phyloP scores from a whole-genome alignment of 352 stramenopile species.

The Phytopythium mirpurense region DNA sequence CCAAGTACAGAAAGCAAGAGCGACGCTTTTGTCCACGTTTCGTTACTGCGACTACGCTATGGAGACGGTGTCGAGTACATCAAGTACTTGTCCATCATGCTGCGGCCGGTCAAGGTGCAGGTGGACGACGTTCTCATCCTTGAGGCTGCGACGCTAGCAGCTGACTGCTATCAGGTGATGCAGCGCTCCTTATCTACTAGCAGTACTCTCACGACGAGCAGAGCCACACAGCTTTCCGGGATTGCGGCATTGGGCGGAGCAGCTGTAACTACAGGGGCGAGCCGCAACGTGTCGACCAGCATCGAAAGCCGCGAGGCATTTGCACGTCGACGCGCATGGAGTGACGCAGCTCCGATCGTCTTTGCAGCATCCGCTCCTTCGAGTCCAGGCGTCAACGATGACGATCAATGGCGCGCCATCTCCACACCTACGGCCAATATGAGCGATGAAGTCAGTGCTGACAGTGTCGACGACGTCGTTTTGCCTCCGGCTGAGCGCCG shows the following conservation, averaged over 20 bases:
- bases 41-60: constrained; percentile 70
- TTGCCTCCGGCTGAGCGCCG: constrained; percentile 35
- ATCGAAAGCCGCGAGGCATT: constrained; percentile 30
- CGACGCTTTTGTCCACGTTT: constrained; percentile 70
- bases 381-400: constrained; percentile 3
- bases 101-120: constrained; percentile 62
- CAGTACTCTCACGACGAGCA: neutral
- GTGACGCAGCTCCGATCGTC: constrained; percentile 4
- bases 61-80: constrained; percentile 84
- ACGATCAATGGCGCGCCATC: constrained; percentile 1
- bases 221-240: neutral
- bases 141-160: constrained; percentile 30
- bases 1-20: neutral
- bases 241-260: no score
- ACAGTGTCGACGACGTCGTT: constrained; percentile 1
- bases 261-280: neutral
- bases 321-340: neutral
- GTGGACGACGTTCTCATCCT: constrained; percentile 62
- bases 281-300: constrained; percentile 3
- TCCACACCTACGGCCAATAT: neutral
- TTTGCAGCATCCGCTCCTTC: neutral
- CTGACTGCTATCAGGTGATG: constrained; percentile 40
- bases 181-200: constrained; percentile 18
- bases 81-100: constrained; percentile 82
- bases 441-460: no score